Conservation (phyloP, 129 eudicot species). For the Helianthus annuus region DNA sequence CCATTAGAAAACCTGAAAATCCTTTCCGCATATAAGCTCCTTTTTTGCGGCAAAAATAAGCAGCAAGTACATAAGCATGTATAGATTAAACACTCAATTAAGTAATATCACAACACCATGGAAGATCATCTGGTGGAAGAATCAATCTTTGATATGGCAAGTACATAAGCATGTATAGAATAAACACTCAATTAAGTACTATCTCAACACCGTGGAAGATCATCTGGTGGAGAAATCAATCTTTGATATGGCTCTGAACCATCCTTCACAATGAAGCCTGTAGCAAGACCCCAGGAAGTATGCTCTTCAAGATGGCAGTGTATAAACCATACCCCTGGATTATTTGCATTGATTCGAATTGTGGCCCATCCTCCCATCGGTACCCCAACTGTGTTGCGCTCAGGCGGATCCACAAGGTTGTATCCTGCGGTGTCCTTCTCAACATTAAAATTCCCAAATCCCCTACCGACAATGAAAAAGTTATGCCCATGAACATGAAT, state of each 20-base stretch:
- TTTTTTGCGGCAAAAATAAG: too few species aligned
- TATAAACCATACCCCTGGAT: constrained; percentile 90
- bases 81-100: not conserved
- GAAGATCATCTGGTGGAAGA: constrained; percentile 76
- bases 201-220: constrained; percentile 65
- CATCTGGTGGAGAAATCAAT: constrained; percentile 69
- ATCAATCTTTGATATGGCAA: constrained; percentile 38
- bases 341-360: constrained; percentile 54
- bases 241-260: constrained; percentile 54
- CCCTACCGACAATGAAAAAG: constrained; percentile 69
- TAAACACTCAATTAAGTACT: constrained; percentile 2
- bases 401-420: constrained; percentile 79
- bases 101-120: constrained; percentile 46
- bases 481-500: constrained; percentile 85
- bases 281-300: constrained; percentile 80
- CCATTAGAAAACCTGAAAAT: not conserved
- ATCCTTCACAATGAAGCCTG: constrained; percentile 57
- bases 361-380: constrained; percentile 92
- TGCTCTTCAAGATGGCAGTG: constrained; percentile 89
- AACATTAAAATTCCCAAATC: constrained; percentile 60
- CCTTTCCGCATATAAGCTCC: not conserved
- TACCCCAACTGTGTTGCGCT: constrained; percentile 83
- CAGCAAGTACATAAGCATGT: not conserved
- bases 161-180: not conserved
- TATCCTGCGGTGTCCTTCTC: constrained; percentile 45